phyloP scores from a whole-genome alignment of 1,284 basidiomycete genomes.

The Vanrija sp. region DNA sequence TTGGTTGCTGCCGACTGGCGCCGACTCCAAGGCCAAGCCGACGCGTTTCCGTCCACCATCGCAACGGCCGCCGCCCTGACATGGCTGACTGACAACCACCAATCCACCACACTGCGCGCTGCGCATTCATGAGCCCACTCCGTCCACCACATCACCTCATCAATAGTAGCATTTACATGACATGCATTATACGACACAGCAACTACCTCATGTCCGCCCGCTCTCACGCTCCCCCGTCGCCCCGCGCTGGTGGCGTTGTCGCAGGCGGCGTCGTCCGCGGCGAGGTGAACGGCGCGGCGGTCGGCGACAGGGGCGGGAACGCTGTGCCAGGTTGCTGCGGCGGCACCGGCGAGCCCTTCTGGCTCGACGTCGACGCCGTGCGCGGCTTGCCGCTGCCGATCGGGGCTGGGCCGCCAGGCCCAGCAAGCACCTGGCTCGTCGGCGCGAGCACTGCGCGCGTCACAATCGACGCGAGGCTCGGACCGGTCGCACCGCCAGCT shows the following conservation, averaged over 20 bases:
- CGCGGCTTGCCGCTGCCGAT: not conserved
- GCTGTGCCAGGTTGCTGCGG: not conserved
- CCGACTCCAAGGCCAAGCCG: too few relatives aligned
- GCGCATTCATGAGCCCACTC: too few relatives aligned
- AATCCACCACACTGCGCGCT: too few relatives aligned
- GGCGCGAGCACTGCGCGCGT: conserved; percentile 45
- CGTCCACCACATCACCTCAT: too few relatives aligned
- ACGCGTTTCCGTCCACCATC: too few relatives aligned
- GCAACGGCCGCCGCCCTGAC: too few relatives aligned
- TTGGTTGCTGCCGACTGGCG: too few relatives aligned
- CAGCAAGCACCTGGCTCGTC: conserved; percentile 24
- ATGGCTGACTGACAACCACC: too few relatives aligned
- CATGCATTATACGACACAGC: too few relatives aligned
- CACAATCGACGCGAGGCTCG: conserved; percentile 46
- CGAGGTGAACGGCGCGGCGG: conserved; percentile 2
- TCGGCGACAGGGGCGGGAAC: conserved; percentile 13
- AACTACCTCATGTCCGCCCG: too few relatives aligned
- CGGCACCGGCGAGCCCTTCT: not conserved
- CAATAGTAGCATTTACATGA: too few relatives aligned
- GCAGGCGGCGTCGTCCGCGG: not conserved
- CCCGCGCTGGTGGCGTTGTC: not conserved
- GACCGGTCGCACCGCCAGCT: conserved; percentile 18
- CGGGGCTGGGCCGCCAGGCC: not conserved
- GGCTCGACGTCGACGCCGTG: not conserved
- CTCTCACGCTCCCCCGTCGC: too few relatives aligned